Percentiles rank a stretch among this genome's conserved stretches.
phyloP scores from a whole-genome alignment of 1,284 basidiomycete genomes.

The Limonomyces culmigenus region DNA sequence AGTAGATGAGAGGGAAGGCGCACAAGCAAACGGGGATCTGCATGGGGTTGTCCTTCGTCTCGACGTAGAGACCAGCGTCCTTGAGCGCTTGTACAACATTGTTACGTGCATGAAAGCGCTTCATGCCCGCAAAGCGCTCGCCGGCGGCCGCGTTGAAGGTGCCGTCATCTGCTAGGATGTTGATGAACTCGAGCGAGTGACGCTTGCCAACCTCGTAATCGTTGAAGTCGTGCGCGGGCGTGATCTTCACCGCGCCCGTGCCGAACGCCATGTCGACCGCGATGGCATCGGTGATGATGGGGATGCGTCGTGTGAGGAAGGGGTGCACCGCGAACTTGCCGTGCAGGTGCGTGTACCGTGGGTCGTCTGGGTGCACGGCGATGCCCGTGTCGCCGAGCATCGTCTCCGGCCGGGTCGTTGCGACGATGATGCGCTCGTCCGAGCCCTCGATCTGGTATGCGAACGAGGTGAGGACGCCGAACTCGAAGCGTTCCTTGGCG shows the following conservation, averaged over 20 bases:
- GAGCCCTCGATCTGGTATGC: conserved; percentile 84
- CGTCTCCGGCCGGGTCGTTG: conserved; percentile 96
- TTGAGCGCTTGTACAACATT: conserved; percentile 78
- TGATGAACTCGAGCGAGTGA: conserved; percentile 88
- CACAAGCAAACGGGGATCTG: conserved; percentile 85
- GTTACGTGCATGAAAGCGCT: conserved; percentile 87
- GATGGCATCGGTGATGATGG: conserved; percentile 69
- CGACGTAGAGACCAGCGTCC: conserved; percentile 76
- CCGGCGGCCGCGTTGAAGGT: conserved; percentile 91
- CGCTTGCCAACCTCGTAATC: conserved; percentile 92
- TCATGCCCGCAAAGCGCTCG: conserved; percentile 75
- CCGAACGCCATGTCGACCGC: conserved; percentile 93
- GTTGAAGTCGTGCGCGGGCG: conserved; percentile 96
- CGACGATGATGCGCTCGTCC: conserved; percentile 89
- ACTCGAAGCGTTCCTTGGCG: conserved; percentile 88
- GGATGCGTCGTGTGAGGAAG: conserved; percentile 76
- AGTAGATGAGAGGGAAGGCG: neutral
- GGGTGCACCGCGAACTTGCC: conserved; percentile 90
- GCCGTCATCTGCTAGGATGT: conserved; percentile 93
- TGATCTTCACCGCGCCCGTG: conserved; percentile 98
- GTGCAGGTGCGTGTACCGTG: conserved; percentile 90
- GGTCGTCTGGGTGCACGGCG: conserved; percentile 90
- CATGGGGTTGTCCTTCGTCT: conserved; percentile 94
- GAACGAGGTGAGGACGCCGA: conserved; percentile 93
- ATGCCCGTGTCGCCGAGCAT: conserved; percentile 98